A percentile compares a stretch with the other conserved stretches of the same genome.
Conservation (phyloP, 306 rosid genomes). For the Luffa aegyptiaca region DNA sequence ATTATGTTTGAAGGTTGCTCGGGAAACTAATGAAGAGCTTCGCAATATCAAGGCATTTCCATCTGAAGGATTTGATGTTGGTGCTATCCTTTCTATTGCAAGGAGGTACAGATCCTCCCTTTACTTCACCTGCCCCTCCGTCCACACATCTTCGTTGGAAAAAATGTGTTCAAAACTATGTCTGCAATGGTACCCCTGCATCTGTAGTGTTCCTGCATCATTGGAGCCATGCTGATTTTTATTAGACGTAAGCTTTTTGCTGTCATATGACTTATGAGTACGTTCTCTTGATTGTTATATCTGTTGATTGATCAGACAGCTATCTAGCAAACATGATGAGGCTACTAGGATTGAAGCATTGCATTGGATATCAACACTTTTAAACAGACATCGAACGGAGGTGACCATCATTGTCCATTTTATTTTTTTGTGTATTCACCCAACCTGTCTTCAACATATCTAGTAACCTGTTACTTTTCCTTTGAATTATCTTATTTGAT, state of each 20-base stretch:
- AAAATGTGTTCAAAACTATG: background rate
- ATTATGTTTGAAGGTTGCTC: conserved; percentile 63
- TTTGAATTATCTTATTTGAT: background rate
- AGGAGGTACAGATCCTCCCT: conserved; percentile 48
- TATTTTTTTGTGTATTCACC: background rate
- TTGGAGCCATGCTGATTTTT: conserved; percentile 7
- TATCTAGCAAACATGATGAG: conserved; percentile 88
- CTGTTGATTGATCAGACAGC: conserved; percentile 61
- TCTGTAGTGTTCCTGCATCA: background rate
- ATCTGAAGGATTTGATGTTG: conserved; percentile 80
- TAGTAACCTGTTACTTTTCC: background rate
- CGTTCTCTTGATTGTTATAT: conserved; percentile 22
- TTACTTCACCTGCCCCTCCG: background rate
- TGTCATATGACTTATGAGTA: background rate
- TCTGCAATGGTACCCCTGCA: conserved; percentile 4
- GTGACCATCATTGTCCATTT: conserved; percentile 27
- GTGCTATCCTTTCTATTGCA: conserved; percentile 75
- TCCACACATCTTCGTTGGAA: conserved; percentile 12
- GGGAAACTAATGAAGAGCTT: conserved; percentile 96
- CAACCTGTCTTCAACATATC: background rate
- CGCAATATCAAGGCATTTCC: conserved; percentile 72
- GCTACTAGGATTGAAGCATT: conserved; percentile 93
- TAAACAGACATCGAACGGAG: conserved; percentile 71
- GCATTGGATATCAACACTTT: conserved; percentile 88
- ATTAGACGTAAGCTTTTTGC: background rate